Percentiles rank a stretch among this genome's conserved stretches.
phyloP scores from a whole-genome alignment of 176 grass and related monocot genomes.

The Aegilops longissima region DNA sequence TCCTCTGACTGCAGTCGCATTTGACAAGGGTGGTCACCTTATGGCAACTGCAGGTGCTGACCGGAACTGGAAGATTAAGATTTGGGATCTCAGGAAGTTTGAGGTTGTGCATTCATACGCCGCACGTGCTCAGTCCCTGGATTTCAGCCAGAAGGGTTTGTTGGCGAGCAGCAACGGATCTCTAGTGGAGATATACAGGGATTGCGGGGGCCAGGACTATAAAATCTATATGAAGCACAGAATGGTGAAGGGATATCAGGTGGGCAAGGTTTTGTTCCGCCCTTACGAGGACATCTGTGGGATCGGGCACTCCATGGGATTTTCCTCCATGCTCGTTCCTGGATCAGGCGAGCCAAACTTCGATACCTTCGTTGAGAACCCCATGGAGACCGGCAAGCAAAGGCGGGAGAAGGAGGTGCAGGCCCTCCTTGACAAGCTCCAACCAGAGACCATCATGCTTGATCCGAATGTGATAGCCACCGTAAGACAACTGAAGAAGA shows the following conservation, averaged over 20 bases:
- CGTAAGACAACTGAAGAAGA: slow-evolving; percentile 52
- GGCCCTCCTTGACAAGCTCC: slow-evolving; percentile 76
- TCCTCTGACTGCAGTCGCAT: slow-evolving; percentile 65
- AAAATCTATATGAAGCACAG: slow-evolving; percentile 71
- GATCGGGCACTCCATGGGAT: slow-evolving; percentile 79
- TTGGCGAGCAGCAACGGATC: slow-evolving; percentile 68
- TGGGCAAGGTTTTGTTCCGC: slow-evolving; percentile 62
- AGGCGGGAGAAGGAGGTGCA: slow-evolving; percentile 88
- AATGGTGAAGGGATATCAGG: slow-evolving; percentile 77
- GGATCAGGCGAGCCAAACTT: slow-evolving; percentile 87
- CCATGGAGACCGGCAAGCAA: slow-evolving; percentile 75
- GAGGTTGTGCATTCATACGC: slow-evolving; percentile 46
- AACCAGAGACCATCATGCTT: slow-evolving; percentile 82
- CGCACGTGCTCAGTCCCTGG: slow-evolving; percentile 52
- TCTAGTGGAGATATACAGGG: slow-evolving; percentile 70
- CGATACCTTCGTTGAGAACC: slow-evolving; percentile 83
- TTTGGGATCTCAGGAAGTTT: slow-evolving; percentile 95
- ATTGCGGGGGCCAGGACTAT: slow-evolving; percentile 61
- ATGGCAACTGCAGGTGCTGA: slow-evolving; percentile 88
- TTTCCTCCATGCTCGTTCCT: slow-evolving; percentile 86
- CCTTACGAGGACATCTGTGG: slow-evolving; percentile 89
- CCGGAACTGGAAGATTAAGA: slow-evolving; percentile 64
- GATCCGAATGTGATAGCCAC: slow-evolving; percentile 71
- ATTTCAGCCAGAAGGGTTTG: slow-evolving; percentile 88
- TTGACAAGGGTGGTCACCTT: slow-evolving; percentile 63